Conservation (phyloP, 352 stramenopile genomes). For the Phytopythium sindhum region DNA sequence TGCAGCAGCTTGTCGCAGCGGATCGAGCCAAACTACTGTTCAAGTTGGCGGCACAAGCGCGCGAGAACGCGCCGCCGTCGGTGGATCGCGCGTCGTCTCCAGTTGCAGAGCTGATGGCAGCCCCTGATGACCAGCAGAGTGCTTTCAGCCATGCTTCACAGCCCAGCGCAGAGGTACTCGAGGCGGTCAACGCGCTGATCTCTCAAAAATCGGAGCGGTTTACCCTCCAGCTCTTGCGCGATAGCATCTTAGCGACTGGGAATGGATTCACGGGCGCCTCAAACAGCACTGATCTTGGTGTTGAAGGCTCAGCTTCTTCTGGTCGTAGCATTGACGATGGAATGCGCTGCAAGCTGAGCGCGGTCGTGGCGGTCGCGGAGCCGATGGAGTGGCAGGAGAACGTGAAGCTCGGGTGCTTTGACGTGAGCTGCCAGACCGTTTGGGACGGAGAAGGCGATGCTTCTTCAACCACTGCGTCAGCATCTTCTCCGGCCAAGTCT, state of each 20-base stretch:
- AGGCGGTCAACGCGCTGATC: conserved; percentile 36
- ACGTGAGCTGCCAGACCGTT: conserved; percentile 50
- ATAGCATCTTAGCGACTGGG: background rate
- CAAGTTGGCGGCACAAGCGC: conserved; percentile 12
- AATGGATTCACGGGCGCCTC: background rate
- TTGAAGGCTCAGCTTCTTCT: background rate
- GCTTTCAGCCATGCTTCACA: background rate
- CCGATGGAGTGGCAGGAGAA: conserved; percentile 66
- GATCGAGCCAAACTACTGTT: conserved; percentile 29
- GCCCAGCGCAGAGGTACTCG: conserved; percentile 19
- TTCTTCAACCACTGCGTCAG: background rate
- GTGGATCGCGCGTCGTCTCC: conserved; percentile 35
- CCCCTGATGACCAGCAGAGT: conserved; percentile 7
- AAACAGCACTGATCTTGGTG: background rate
- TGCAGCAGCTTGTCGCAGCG: conserved; percentile 21
- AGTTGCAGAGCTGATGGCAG: conserved; percentile 15
- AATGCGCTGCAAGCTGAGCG: conserved; percentile 44
- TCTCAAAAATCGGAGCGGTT: conserved; percentile 29
- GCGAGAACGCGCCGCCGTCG: conserved; percentile 2
- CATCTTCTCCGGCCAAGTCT: background rate
- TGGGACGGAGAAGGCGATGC: conserved; percentile 20
- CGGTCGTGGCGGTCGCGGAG: conserved; percentile 48
- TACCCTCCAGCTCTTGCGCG: conserved; percentile 36
- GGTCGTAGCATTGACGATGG: conserved; percentile 13
- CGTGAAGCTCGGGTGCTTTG: conserved; percentile 41